Evolutionary conservation across 495 filamentous ascomycete genomes (phyloP), one percentile per base, ranked within the genome.

Genomic region (Penicillium ochrochloron): DNA sequence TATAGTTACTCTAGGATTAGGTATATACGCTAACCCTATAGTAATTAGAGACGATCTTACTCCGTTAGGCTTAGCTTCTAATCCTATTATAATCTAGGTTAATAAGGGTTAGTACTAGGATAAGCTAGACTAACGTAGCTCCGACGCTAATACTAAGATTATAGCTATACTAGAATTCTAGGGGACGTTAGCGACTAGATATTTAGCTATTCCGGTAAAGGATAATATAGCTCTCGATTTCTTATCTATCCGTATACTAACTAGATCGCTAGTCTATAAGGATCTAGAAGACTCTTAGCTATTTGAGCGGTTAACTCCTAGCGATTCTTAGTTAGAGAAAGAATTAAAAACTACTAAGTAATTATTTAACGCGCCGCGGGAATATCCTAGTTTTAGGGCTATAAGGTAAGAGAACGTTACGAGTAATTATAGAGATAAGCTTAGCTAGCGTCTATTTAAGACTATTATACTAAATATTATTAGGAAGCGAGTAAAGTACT

Each of bases 101-200:
- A n/a, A 57, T 25, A 44, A 61, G 44, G 44, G 44, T 15, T 61
- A 14, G 42, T 51, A 33, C 27, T 17, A 33, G 6, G n/a, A 41
- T 41, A 29, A 61, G 48, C 7, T n/a, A 41, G 59, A 39, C 1
- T n/a, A 61, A 9, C 44, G 29, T 41, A 6, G 19, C n/a, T 61
- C 42, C 15, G 42, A 52, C 37, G 42, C 42, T 29, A 29, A 51
- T 17, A 61, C 59, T 34, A 25, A 61, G 31, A 52, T 37, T 17
- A 61, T 61, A 29, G 35, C 44, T 52, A 61, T 17, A 37, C 59
- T 27, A 11, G 59, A 61, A 50, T 61, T 61, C 31, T 61, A 29
- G 59, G 59, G 29, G 12, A 37, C 41, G 14, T 60, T 60, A 25
- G 23, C 15, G 3, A 42, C 15, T 50, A 25, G 11, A 60, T 3